These are phyloP conservation scores for Eucalyptus pauciflora DNA, from an alignment of 345 rosid genomes.

Conservation along the genomic window DNA sequence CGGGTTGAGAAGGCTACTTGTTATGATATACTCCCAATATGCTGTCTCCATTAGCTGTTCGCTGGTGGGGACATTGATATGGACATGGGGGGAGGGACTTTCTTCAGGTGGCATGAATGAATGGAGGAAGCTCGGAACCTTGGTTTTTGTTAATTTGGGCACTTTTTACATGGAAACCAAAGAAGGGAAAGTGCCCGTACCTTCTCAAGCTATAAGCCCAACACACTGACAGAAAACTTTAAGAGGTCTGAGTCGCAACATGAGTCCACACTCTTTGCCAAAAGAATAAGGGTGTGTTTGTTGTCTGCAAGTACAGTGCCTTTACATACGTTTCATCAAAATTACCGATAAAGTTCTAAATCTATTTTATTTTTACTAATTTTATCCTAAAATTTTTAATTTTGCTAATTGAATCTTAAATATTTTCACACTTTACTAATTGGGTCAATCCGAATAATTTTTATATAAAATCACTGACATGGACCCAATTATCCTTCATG, in stretches of 20 bases:
- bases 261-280: neutral
- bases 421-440: too few species aligned
- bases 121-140: neutral
- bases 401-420: too few species aligned
- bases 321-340: neutral
- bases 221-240: neutral
- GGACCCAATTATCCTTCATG: neutral
- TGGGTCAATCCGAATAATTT: too few species aligned
- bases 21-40: neutral
- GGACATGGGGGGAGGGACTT: neutral
- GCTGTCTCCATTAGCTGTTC: too few species aligned
- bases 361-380: neutral
- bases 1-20: neutral
- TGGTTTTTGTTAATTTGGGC: neutral
- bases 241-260: neutral
- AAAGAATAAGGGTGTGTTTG: neutral
- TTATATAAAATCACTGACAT: too few species aligned
- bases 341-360: too few species aligned
- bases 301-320: neutral
- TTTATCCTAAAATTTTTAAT: rapidly evolving
- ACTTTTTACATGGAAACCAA: neutral
- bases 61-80: neutral
- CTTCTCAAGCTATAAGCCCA: neutral
- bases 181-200: neutral
- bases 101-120: neutral